Base-by-base conservation (phyloP, 371 early-diverging fungal genomes). In the Cokeromyces recurvatus region DNA sequence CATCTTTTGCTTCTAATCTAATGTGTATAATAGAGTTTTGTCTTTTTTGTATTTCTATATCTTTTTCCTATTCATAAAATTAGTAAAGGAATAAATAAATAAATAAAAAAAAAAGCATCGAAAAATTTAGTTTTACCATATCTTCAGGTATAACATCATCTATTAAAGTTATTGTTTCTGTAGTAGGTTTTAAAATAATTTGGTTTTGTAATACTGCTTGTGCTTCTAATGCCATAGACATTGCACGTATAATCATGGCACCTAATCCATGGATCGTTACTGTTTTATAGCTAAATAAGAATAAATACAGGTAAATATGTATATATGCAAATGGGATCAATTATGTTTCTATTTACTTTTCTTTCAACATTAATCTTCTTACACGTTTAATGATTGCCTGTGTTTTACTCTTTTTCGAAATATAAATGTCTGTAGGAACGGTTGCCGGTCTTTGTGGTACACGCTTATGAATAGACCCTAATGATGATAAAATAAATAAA, bases 201-300 rank as follows among this genome's bases (percentile, higher is more conserved):
- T 78, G 74, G 46, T 71, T 54, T 29, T 67, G 56, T 16, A 81
- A 42, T 2, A 60, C 66, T 27, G 59, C 56, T 46, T 80, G 74
- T 4, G 66, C 59, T 8, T 65, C 64, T 21, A 66, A 53, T 3
- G 87, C 82, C 24, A 86, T 66, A 7, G 68, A 51, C 32, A 81
- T 68, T 0, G 87, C 80, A 11, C 72, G 68, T 8, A 53, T 46
- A 8, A 89, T 64, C 44, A 82, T 78, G 2, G 85, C 86, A n/a
- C 89, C 87, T 40, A 89, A 66, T 8, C 85, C 87, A 48, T 87
- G 87, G 34, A 89, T 59, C 2, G 78, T 79, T 2, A 84, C 62
- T 21, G 45, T 48, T 6, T 59, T 57, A 38, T 59, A 55, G 27
- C 74, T 82, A 48, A 37, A 20, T 20, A 21, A n/a, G n/a, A n/a